Percentiles rank a stretch among this genome's conserved stretches.
phyloP scores from a whole-genome alignment of 2,329 filamentous ascomycete genomes.

The Penicillium polonicum region DNA sequence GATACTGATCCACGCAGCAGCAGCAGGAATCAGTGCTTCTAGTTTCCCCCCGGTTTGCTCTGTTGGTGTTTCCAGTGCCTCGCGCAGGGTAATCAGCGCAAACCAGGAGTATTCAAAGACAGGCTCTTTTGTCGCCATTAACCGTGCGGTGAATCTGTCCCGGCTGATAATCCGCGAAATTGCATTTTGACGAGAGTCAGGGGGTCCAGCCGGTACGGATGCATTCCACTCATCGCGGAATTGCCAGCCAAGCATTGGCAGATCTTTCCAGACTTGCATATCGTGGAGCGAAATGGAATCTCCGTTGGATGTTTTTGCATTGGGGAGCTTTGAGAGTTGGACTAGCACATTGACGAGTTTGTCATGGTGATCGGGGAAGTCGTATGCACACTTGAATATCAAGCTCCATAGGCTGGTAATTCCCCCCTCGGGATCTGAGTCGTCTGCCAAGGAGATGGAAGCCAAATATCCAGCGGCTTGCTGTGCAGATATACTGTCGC shows the following conservation, averaged over 20 bases:
- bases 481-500: background rate
- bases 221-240: conserved; percentile 13
- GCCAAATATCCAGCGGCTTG: background rate
- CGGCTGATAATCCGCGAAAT: conserved; percentile 1
- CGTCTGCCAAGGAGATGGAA: background rate
- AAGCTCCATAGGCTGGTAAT: conserved; percentile 1
- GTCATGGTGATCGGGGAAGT: background rate
- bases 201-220: background rate
- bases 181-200: background rate
- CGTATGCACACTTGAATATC: conserved; percentile 4
- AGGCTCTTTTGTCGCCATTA: background rate
- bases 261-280: conserved; percentile 14
- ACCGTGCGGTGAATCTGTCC: background rate
- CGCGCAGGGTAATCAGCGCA: background rate
- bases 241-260: conserved; percentile 14
- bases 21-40: background rate
- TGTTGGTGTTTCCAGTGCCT: background rate
- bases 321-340: background rate
- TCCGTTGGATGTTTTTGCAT: background rate
- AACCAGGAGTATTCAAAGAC: conserved; percentile 4
- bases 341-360: conserved; percentile 1
- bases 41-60: background rate
- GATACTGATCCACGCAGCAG: conserved; percentile 1
- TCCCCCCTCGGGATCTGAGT: background rate
- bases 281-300: background rate